Percentiles rank a stretch among this genome's conserved stretches.
Conservation (phyloP, 2,329 filamentous ascomycete genomes). For the Trichoderma semiorbis region DNA sequence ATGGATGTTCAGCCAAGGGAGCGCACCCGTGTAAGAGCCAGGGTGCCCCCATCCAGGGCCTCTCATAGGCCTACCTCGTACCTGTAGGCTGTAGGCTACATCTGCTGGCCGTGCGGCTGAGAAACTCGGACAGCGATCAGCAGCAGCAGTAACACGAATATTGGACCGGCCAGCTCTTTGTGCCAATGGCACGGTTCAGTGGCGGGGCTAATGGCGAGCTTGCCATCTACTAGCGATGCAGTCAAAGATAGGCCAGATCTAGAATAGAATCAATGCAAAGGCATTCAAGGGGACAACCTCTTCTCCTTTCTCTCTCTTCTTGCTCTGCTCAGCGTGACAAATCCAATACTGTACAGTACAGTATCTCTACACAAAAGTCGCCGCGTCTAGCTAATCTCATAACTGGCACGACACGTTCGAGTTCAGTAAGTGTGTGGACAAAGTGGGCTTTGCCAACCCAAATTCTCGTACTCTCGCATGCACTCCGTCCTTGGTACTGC, state of each 20-base stretch:
- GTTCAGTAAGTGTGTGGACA: not conserved
- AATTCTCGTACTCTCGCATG: not conserved
- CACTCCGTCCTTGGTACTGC: not conserved
- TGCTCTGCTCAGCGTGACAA: not conserved
- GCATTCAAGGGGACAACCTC: not conserved
- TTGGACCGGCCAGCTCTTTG: not conserved
- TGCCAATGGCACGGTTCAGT: not conserved
- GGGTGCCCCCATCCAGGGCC: not conserved
- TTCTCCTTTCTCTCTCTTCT: not conserved
- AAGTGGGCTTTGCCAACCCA: not conserved
- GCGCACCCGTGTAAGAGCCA: not conserved
- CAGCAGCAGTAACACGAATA: slow-evolving; percentile 3
- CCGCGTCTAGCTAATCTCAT: not conserved
- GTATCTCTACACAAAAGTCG: not conserved
- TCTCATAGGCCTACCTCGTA: not conserved
- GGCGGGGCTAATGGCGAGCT: slow-evolving; percentile 9
- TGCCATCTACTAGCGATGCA: slow-evolving; percentile 4
- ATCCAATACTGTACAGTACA: not conserved
- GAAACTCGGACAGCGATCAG: slow-evolving; percentile 3
- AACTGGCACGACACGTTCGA: not conserved
- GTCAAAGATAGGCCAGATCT: slow-evolving; percentile 1
- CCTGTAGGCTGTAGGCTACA: not conserved
- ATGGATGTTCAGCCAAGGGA: not conserved
- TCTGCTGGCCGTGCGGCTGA: slow-evolving; percentile 12
- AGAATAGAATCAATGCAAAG: not conserved